phyloP scores from a whole-genome alignment of 306 rosid species.

The Purshia tridentata region DNA sequence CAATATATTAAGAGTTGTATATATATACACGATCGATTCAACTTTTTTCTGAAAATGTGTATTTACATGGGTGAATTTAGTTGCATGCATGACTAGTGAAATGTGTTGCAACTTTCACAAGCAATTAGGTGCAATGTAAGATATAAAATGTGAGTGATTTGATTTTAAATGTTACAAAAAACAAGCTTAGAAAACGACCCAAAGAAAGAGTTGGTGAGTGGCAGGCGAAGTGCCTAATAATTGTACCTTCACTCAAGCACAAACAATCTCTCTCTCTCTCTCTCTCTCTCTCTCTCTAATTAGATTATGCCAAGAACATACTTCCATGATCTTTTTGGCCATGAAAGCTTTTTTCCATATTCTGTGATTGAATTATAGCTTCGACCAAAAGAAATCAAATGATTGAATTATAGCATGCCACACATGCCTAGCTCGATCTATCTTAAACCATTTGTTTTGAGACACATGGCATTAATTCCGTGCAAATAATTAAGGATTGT shows the following conservation, averaged over 20 bases:
- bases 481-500: background rate
- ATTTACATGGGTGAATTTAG: background rate
- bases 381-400: no score
- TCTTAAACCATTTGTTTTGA: background rate
- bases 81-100: background rate
- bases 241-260: background rate
- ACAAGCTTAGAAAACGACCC: background rate
- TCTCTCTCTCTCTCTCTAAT: background rate
- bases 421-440: background rate
- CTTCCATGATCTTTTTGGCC: slow-evolving; percentile 4
- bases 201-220: background rate
- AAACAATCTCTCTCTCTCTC: background rate
- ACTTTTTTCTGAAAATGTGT: background rate
- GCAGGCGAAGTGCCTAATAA: background rate
- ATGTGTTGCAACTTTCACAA: background rate
- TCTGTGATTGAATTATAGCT: background rate
- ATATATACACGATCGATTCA: no score
- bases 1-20: no score
- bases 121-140: background rate
- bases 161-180: background rate
- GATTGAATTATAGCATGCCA: background rate
- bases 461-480: background rate
- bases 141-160: background rate
- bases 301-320: background rate
- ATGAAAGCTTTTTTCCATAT: background rate